A percentile compares a stretch with the other conserved stretches of the same genome.
Conservation (phyloP, 768 basidiomycete genomes). For the Tricholoma flavovirens region DNA sequence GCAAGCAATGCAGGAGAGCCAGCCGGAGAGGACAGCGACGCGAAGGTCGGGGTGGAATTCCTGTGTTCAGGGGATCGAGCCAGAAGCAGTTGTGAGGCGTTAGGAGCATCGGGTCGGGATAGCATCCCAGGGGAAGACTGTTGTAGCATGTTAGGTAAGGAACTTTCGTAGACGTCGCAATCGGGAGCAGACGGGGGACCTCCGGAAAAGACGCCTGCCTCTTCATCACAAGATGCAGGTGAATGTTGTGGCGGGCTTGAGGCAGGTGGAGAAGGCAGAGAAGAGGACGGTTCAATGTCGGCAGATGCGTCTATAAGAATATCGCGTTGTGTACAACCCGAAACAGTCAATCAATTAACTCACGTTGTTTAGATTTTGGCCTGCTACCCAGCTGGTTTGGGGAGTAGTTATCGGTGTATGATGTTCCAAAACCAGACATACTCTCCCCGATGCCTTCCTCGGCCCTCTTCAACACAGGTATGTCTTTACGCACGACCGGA, state of each 20-base stretch:
- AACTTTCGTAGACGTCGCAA: background rate
- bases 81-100: background rate
- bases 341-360: background rate
- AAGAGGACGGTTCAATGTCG: slow-evolving; percentile 17
- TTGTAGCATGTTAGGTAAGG: background rate
- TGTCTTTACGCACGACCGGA: slow-evolving; percentile 40
- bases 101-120: background rate
- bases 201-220: background rate
- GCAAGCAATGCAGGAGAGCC: slow-evolving; percentile 8
- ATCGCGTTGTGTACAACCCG: background rate
- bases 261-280: slow-evolving; percentile 29
- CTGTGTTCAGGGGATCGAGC: background rate
- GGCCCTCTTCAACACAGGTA: slow-evolving; percentile 34
- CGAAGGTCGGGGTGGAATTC: slow-evolving; percentile 17
- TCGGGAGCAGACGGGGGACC: background rate
- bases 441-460: slow-evolving; percentile 42
- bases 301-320: background rate
- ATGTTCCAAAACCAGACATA: slow-evolving; percentile 11
- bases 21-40: slow-evolving; percentile 21
- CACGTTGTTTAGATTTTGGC: slow-evolving; percentile 1
- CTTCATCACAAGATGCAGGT: slow-evolving; percentile 3
- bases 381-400: background rate
- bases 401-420: background rate
- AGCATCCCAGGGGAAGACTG: background rate
- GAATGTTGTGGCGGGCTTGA: slow-evolving; percentile 23